Evolutionary conservation across 805 yeast species (phyloP), one percentile per base, ranked within the genome.

Genomic region (Zygoascus flipseniorum): DNA sequence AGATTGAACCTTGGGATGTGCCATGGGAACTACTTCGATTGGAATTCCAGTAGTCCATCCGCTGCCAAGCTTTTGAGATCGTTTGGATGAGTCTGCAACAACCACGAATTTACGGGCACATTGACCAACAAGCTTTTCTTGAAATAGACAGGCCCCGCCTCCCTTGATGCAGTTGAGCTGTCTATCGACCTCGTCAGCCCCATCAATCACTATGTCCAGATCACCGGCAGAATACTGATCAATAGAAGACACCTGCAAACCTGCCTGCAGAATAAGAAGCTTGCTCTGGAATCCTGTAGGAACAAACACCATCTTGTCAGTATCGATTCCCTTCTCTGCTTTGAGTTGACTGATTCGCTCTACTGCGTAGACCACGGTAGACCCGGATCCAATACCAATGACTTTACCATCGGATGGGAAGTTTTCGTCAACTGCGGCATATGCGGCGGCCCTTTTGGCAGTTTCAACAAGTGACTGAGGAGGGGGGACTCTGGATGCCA

Each of bases 221-320:
- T 77, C 76, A 1, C 95, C 87, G 48, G 66, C 63, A 8, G 60
- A 51, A 58, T 73, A 83, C 72, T 89, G 90, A 64, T 92, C 97
- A 56, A 92, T 80, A 9, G 86, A 76, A 1, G 95, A 96, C 58
- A 90, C 74, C 43, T 69, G 76, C 58, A 93, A 75, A 0, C 93
- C 93, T 62, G 89, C 89, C 54, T 80, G 85, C 54, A 88, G 72
- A 61, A 93, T 90, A 60, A 93, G 77, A 62, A 84, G 88, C 64
- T 86, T 86, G 46, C 95, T 85, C 72, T 93, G 99, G 76, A 90
- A 93, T 1, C 99, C 99, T 1, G 99, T 93, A 50, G 99, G 96
- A 47, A 93, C 82, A 70, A 96, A 93, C 32, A 82, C 78, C 59
- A 87, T 82, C 44, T 77, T 67, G 26, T 66, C 61, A 63, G 84